Base-by-base conservation (phyloP, 139 green algal genomes). In the Haematococcus lacustris region DNA sequence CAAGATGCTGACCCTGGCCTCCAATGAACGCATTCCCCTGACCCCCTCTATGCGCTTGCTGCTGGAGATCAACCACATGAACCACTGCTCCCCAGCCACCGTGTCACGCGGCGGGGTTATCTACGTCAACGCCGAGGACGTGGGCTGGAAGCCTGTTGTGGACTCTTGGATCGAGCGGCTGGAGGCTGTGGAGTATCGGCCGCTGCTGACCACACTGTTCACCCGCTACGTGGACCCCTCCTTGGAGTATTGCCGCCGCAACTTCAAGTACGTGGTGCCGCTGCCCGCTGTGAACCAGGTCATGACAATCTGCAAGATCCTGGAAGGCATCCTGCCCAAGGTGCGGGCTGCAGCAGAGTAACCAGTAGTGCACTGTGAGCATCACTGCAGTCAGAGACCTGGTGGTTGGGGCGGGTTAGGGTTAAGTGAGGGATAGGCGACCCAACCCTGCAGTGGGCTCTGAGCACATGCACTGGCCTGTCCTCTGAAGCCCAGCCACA, bases 51-150 rank as follows among this genome's bases (percentile, higher is more conserved):
- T 97, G 93, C 85, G 93, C 9, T 85, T 97, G 61, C 82, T 97
- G 73, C 78, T 97, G 38, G 53, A 74, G 67, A 83, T 85, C 73
- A 86, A 89, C 72, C 82, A 91, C 80, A 91, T 92, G 87, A 86
- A 88, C 68, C 91, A 97, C 76, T 94, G 88, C 83, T 95, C 88
- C 3, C 93, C 93, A 38, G 93, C 93, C 25, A 97, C 93, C 2
- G 93, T 97, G 17, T 95, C 91, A 0, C 88, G 93, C 39, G 92
- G 92, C 43, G 93, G 93, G 53, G 92, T 97, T 50, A 95, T 97
- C 62, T 96, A 90, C 71, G 85, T 97, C 33, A 96, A 96, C 68
- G 77, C 72, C 6, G 82, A 89, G 33, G 83, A 97, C 66, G 86
- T 97, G 23, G 93, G 93, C 17, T 97, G 92, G 92, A 86, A 90